Conservation (phyloP, 345 rosid species). For the Dipteronia dyeriana region DNA sequence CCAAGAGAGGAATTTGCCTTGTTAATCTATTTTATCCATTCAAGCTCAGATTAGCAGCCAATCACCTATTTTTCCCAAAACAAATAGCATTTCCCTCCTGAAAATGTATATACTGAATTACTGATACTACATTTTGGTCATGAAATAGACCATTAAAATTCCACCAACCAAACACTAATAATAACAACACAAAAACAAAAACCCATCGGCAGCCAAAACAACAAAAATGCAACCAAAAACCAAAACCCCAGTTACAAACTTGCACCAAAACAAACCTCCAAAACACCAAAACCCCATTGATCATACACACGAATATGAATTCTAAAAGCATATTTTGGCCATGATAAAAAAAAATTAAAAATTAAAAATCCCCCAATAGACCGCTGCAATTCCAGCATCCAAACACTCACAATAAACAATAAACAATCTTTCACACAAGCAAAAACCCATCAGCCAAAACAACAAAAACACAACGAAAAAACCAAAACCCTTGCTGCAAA, state of each 20-base stretch:
- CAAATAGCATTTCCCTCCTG: not conserved
- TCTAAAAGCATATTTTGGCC: not conserved
- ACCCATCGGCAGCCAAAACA: not conserved
- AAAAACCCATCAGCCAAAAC: not conserved
- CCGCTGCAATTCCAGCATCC: not conserved
- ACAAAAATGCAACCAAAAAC: not conserved
- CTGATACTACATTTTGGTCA: not conserved
- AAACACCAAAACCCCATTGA: not conserved
- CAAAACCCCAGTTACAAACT: not conserved
- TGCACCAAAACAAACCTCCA: not conserved
- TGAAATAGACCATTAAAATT: slow-evolving; percentile 4
- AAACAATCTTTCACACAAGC: not conserved
- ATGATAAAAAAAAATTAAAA: not conserved
- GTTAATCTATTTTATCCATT: not conserved
- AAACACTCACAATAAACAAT: not conserved
- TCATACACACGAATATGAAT: not conserved
- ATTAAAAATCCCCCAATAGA: not conserved
- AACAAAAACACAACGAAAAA: not conserved
- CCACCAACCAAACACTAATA: not conserved
- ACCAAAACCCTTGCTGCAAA: not conserved
- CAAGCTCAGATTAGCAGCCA: not conserved
- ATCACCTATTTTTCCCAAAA: not conserved
- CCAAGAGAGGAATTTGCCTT: not conserved
- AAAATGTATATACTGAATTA: not conserved
- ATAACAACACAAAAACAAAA: not conserved